These are phyloP conservation scores for Penicillium sclerotiorum DNA, from an alignment of 2,329 filamentous ascomycete species.

Conservation along the genomic window DNA sequence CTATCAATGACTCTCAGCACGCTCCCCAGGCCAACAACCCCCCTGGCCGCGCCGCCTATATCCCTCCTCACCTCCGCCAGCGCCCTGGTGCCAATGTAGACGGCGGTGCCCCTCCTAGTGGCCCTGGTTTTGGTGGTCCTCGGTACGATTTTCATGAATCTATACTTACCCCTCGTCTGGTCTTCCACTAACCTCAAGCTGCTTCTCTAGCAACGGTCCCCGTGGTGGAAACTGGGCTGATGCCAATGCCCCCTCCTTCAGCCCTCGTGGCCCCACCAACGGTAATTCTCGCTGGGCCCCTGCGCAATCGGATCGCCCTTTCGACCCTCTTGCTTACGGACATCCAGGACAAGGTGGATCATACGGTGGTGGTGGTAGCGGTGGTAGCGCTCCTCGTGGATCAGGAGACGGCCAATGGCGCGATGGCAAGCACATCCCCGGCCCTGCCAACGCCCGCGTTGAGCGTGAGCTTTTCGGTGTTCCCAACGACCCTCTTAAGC, in stretches of 20 bases:
- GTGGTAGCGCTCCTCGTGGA: constrained; percentile 58
- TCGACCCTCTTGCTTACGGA: constrained; percentile 65
- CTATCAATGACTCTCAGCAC: constrained; percentile 65
- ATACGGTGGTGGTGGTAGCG: constrained; percentile 47
- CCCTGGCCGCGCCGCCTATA: constrained; percentile 63
- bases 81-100: constrained; percentile 44
- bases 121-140: constrained; percentile 36
- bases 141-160: constrained; percentile 34
- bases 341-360: constrained; percentile 52
- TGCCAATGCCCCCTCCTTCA: constrained; percentile 62
- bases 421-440: constrained; percentile 93
- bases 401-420: constrained; percentile 96
- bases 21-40: constrained; percentile 51
- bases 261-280: constrained; percentile 45
- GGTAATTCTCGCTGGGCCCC: constrained; percentile 43
- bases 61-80: constrained; percentile 65
- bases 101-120: constrained; percentile 36
- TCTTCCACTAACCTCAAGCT: constrained; percentile 18
- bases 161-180: constrained; percentile 2
- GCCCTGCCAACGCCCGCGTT: constrained; percentile 81
- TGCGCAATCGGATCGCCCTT: constrained; percentile 49
- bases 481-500: constrained; percentile 88
- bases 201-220: constrained; percentile 30
- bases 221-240: constrained; percentile 55
- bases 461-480: constrained; percentile 96